Percentiles rank a stretch among this genome's conserved stretches.
Conservation (phyloP, 805 yeast genomes). For the Starmera quercuum region DNA sequence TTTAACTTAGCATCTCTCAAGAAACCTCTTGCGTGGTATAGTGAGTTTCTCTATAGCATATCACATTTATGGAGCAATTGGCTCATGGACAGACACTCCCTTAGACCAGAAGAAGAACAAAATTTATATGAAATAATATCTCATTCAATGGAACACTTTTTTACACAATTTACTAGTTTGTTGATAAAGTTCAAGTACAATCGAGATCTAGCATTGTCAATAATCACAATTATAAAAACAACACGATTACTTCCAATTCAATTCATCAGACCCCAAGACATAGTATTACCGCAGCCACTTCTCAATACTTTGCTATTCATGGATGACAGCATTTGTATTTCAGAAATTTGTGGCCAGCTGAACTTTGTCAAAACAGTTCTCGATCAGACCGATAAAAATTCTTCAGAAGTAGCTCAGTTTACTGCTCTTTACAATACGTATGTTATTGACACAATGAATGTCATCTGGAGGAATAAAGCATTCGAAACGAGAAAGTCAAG, state of each 20-base stretch:
- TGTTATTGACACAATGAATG: slow-evolving; percentile 48
- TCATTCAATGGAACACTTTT: not conserved
- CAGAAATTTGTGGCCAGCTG: slow-evolving; percentile 39
- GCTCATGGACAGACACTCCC: too few relatives aligned
- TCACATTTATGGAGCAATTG: not conserved
- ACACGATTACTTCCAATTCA: slow-evolving; percentile 15
- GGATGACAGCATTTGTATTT: slow-evolving; percentile 35
- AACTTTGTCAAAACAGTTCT: slow-evolving; percentile 23
- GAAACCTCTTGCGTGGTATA: slow-evolving; percentile 4
- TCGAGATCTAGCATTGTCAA: slow-evolving; percentile 5
- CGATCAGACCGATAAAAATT: slow-evolving; percentile 4
- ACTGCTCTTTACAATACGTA: slow-evolving; percentile 36
- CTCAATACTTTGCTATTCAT: slow-evolving; percentile 31
- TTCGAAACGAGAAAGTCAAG: slow-evolving; percentile 29
- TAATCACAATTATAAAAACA: slow-evolving; percentile 4
- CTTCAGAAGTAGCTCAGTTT: slow-evolving; percentile 16
- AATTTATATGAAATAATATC: not conserved
- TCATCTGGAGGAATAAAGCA: slow-evolving; percentile 49
- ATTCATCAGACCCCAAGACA: slow-evolving; percentile 9
- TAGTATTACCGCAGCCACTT: slow-evolving; percentile 34
- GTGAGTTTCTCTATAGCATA: slow-evolving; percentile 5
- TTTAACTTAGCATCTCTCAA: slow-evolving; percentile 2
- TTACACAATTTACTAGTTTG: not conserved
- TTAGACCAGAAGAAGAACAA: too few relatives aligned
- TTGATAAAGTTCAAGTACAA: slow-evolving; percentile 1